These are phyloP conservation scores for Paramecium sonneborni DNA, from an alignment of 73 alveolate species.

Conservation along the genomic window DNA sequence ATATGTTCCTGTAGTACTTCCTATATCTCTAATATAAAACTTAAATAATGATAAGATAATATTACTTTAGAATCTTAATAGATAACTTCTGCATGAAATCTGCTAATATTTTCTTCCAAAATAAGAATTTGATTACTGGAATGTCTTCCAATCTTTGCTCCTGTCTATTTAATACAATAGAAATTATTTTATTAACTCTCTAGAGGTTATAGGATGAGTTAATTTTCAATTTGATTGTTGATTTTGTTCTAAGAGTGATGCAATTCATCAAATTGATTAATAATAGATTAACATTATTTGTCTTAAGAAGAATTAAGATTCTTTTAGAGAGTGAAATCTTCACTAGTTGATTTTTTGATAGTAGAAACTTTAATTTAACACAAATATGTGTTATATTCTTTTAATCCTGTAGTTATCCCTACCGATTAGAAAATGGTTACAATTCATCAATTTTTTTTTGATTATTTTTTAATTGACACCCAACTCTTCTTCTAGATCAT, in stretches of 20 bases:
- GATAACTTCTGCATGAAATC: slow-evolving; percentile 71
- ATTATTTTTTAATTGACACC: background rate
- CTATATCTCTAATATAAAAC: slow-evolving; percentile 76
- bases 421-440: slow-evolving; percentile 12
- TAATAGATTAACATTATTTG: background rate
- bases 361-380: background rate
- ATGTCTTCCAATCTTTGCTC: slow-evolving; percentile 86
- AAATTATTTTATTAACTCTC: slow-evolving; percentile 84
- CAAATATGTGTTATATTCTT: background rate
- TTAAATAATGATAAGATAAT: background rate
- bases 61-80: slow-evolving; percentile 2
- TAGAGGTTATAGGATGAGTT: slow-evolving; percentile 76
- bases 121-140: slow-evolving; percentile 83
- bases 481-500: slow-evolving; percentile 24
- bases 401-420: slow-evolving; percentile 17
- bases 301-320: background rate
- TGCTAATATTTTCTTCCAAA: slow-evolving; percentile 80
- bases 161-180: slow-evolving; percentile 75
- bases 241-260: background rate
- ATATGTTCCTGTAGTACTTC: slow-evolving; percentile 87
- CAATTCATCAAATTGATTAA: background rate
- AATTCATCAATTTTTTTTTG: slow-evolving; percentile 22
- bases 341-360: background rate
- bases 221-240: background rate
- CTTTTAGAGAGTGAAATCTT: slow-evolving; percentile 3